Evolutionary conservation across 106 monocot species (phyloP).

Genomic region (Acanthochlamys bracteata): DNA sequence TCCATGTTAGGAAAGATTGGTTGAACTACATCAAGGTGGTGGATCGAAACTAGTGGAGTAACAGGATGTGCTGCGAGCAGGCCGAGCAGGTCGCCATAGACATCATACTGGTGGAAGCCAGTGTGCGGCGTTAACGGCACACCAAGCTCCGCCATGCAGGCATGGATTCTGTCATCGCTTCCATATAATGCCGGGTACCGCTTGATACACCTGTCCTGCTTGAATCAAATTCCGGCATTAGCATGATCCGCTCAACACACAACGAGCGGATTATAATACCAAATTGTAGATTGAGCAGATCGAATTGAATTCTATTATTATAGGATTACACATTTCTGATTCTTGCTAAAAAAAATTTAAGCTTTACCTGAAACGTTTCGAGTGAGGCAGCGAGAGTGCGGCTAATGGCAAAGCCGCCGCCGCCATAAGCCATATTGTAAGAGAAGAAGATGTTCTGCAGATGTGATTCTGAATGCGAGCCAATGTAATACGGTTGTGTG

Average conservation of each 20-base stretch:
- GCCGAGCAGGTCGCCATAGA: slow-evolving; percentile 79
- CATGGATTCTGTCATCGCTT: slow-evolving; percentile 43
- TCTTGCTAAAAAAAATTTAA: too few relatives aligned
- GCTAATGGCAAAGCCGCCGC: slow-evolving; percentile 50
- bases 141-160: slow-evolving; percentile 60
- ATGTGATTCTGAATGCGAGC: slow-evolving; percentile 33
- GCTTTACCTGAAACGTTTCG: slow-evolving; percentile 8
- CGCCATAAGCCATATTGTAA: slow-evolving; percentile 46
- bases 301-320: too few relatives aligned
- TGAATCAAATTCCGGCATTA: too few relatives aligned
- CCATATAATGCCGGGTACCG: slow-evolving; percentile 47
- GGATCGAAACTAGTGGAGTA: slow-evolving; percentile 64
- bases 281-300: too few relatives aligned
- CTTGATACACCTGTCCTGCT: slow-evolving; percentile 22
- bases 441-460: slow-evolving; percentile 37
- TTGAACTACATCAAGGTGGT: slow-evolving; percentile 83
- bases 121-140: slow-evolving; percentile 35
- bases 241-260: too few relatives aligned
- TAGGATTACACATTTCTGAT: too few relatives aligned
- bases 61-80: slow-evolving; percentile 81
- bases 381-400: slow-evolving; percentile 29
- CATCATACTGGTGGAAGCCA: slow-evolving; percentile 79
- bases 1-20: slow-evolving; percentile 54
- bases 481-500: slow-evolving; percentile 36
- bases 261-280: too few relatives aligned